Base-by-base conservation (phyloP, 306 rosid genomes). In the Ammopiptanthus mongolicus region DNA sequence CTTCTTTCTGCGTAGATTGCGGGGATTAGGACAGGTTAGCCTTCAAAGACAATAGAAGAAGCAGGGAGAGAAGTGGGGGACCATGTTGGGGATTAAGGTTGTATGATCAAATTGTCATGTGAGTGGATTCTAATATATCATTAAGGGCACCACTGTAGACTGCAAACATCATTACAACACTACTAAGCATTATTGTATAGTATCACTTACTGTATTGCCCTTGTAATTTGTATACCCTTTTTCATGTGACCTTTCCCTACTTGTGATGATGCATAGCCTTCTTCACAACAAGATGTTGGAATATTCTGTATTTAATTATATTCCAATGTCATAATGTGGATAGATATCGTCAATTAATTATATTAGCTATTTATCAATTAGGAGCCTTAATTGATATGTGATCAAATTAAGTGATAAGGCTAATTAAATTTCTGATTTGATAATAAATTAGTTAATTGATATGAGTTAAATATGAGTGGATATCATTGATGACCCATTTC, bases 101-200 rank as follows among this genome's bases (percentile, higher is more conserved):
- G 21, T 58, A 31, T 14, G 23, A 58, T 53, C 33, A 65, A 75
- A 78, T 22, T 74, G 68, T 56, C 87, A 79, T 69, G 88, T 79
- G 88, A 67, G 50, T n/a, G 59, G 76, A 62, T 53, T 71, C 65
- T 55, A 65, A 21, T 29, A 14, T 31, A 86, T 90, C 41, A 87
- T 87, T 82, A 78, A 56, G 66, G 76, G 21, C 86, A 86, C 85
- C 86, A 78, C 64, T 51, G 19, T 10, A 28, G 76, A 80, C 65
- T 39, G 80, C 80, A 64, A 72, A 8, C 88, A 89, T 86, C 89
- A 89, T 89, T 81, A 76, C 83, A 29, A 70, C 29, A 71, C 9
- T 61, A 36, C 64, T 31, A 61, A 69, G 72, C 85, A 83, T 83
- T 73, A 81, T 80, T 80, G 28, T 51, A 17, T 60, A 28, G 25